Base-by-base conservation (phyloP, 805 yeast species). In the Yamadazyma olivae region DNA sequence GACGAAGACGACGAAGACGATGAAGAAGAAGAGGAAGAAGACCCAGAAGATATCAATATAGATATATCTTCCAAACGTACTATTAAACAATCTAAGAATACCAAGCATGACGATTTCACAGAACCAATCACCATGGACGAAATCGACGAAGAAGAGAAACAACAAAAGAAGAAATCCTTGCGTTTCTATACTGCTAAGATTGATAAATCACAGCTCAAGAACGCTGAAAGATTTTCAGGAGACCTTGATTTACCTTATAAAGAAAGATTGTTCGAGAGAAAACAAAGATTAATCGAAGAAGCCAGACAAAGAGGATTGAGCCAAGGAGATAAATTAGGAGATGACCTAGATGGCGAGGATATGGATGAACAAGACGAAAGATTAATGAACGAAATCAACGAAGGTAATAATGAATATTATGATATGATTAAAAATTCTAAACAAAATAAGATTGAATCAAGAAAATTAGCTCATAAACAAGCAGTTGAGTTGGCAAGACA, bases 101-200 rank as follows among this genome's bases (percentile, higher is more conserved):
- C 35, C 3, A n/a, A n/a, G n/a, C 34, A 27, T 5, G 74, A 71
- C 41, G 93, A 83, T 56, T 81, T 66, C 52, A 70, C 77, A n/a
- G 95, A 88, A 52, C 69, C 79, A 19, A 78, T 73, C 22, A 41
- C 49, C 2, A 73, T 85, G 29, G 95, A 85, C 33, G 93, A 79
- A 18, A 80, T 88, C 32, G 98, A 93, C 60, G 72, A 75, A 30
- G 95, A 87, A 53, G 98, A 89, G 40, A 91, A 90, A 66, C 77
- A 74, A 40, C 75, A 80, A 15, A 79, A 95, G 50, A 84, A 82
- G 68, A 78, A 77, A 54, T 75, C 95, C 2, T 75, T 93, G 51
- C 81, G 98, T 42, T 93, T 93, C 79, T 93, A 93, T 72, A 93
- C 99, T 1, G 86, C 98, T 40, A 90, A 91, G 62, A 90, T 93